A percentile compares a stretch with the other conserved stretches of the same genome.
phyloP scores from a whole-genome alignment of 1,284 basidiomycete genomes.

The Microbotryum silenes-acaulis region DNA sequence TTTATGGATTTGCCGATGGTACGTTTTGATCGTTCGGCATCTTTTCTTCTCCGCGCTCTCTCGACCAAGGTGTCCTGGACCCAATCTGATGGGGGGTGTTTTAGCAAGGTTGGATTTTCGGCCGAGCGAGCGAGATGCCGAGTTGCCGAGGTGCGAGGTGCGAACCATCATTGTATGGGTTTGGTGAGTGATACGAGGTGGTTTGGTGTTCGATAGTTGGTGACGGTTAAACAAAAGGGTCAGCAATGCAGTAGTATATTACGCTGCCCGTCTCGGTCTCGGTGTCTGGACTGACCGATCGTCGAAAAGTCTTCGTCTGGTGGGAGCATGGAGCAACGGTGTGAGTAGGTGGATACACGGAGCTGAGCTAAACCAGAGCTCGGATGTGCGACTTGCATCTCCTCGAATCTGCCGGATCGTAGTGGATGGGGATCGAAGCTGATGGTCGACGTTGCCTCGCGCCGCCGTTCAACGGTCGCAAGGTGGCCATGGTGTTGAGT shows the following conservation, averaged over 20 bases:
- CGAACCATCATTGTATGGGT: neutral
- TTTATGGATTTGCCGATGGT: constrained; percentile 48
- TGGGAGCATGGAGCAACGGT: neutral
- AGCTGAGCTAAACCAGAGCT: too few species aligned
- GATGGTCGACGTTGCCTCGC: too few species aligned
- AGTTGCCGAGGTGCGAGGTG: neutral
- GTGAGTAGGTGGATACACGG: too few species aligned
- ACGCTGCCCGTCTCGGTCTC: too few species aligned
- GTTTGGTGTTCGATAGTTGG: too few species aligned
- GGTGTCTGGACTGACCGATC: constrained; percentile 47
- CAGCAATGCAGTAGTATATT: too few species aligned
- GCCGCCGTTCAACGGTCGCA: too few species aligned
- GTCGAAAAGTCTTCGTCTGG: constrained; percentile 63
- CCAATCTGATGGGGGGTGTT: constrained; percentile 57
- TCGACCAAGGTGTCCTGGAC: constrained; percentile 88
- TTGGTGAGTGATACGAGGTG: constrained; percentile 29
- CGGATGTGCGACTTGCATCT: too few species aligned
- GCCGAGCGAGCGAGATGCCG: neutral
- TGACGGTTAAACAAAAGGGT: too few species aligned
- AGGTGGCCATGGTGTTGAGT: too few species aligned
- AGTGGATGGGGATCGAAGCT: too few species aligned
- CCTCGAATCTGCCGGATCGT: too few species aligned
- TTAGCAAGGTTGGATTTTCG: constrained; percentile 6
- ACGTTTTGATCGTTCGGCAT: constrained; percentile 48
- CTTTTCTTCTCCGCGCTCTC: constrained; percentile 61